Base-by-base conservation (phyloP, 2,329 filamentous ascomycete genomes). In the Sarocladiaceae sp. region DNA sequence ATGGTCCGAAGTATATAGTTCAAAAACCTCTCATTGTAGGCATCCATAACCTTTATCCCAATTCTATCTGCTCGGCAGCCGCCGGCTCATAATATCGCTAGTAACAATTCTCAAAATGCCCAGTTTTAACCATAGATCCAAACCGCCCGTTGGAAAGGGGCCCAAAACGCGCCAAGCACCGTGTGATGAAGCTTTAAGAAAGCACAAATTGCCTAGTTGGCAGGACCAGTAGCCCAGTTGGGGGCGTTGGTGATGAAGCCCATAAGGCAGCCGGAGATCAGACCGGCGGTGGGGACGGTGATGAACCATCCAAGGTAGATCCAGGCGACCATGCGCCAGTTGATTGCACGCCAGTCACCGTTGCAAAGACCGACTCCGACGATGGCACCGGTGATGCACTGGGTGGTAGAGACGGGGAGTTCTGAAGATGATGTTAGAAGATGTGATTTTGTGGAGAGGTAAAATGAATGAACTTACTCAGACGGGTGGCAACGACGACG, bases 321-420 rank as follows among this genome's bases (percentile, higher is more conserved):
- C 72, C 79, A 81, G 5, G 68, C 74, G 4, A 84, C 76, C 73
- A 82, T 81, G 54, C 79, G 75, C 78, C 79, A 85, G 69, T 84
- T 85, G 60, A 84, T 79, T 25, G 79, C 76, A 46, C 75, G 72
- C 71, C 74, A 76, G 42, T 75, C 75, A 23, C 80, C 80, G 44
- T 79, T 81, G 67, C 79, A 83, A 17, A 84, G 74, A 54, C 80
- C 82, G 48, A 84, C 81, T 54, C 81, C 81, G 42, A 84, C 80
- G 18, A 80, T 83, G 37, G 80, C 77, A 44, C 81, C 81, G 37
- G 76, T 81, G 59, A 83, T 83, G 64, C 82, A 86, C 68, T 84
- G 82, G 0, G 82, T 84, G 1, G 83, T 86, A 2, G 81, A 84
- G 28, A 86, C 75, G 2, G 83, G 83, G 2, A 86, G 76, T 51